Base-by-base conservation (phyloP, 805 yeast genomes). In the Wickerhamomyces silvicola region DNA sequence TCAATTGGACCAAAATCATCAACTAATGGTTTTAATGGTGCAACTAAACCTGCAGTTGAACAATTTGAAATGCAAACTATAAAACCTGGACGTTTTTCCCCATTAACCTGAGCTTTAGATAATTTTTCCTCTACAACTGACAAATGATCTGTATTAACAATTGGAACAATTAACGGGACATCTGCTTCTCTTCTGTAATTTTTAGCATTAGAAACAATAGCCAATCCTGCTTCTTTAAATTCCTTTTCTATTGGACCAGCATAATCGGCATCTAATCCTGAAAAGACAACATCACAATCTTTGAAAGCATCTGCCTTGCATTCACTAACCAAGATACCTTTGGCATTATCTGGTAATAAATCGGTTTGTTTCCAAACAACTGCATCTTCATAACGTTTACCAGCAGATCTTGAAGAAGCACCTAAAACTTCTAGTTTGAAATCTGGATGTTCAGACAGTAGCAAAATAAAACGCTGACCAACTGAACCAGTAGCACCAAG, bases 401-500 rank as follows among this genome's bases (percentile, higher is more conserved):
- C 97, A 13, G 97, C 96, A 17, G 96, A 86, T 56, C 97, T 76
- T 13, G 85, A 52, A 14, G 96, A 85, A 4, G 98, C 98, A 46
- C 98, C 98, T 33, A 92, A 66, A 7, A 77, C 92, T 36, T 72
- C 69, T 27, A 92, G 62, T 57, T 86, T 86, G 50, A 92, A 87
- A 39, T 85, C 85, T 17, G 97, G 97, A 56, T 92, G 97, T 41
- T 82, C 64, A 3, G 87, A 72, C 42, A 92, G 68, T 30, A 92
- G 66, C 29, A 90, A 66, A 39, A 92, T 88, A 57, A 92, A 92
- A 48, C 97, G 74, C 62, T 92, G 98, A 36, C 98, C 98, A 23
- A 92, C 98, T 26, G 94, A 79, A 32, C 98, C 98, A 10, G 98
- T 90, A 45, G 97, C 97, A 31, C 98, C 98, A 40, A 90, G 69